phyloP scores from a whole-genome alignment of 2,329 filamentous ascomycete genomes.

The Teratosphaeria zuluensis region DNA sequence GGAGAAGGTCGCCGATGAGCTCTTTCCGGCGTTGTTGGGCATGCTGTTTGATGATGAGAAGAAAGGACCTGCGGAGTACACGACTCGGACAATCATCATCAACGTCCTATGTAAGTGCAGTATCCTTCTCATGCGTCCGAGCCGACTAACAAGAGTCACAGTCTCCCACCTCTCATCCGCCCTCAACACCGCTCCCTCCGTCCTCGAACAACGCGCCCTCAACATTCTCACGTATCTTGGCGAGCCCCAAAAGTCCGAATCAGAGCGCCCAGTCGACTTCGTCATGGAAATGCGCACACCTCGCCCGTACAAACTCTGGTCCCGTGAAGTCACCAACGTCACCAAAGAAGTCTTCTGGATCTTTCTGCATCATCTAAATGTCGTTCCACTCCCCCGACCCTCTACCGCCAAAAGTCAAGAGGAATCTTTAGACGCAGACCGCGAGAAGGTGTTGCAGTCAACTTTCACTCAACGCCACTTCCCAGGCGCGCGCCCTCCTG shows the following conservation, averaged over 20 bases:
- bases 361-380: conserved; percentile 88
- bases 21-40: conserved; percentile 76
- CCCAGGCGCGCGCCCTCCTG: conserved; percentile 74
- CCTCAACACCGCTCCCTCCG: conserved; percentile 30
- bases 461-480: conserved; percentile 59
- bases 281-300: conserved; percentile 81
- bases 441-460: conserved; percentile 14
- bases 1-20: conserved; percentile 62
- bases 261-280: conserved; percentile 69
- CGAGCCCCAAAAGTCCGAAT: conserved; percentile 70
- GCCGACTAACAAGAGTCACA: conserved; percentile 6
- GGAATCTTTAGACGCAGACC: conserved; percentile 11
- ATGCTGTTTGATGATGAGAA: conserved; percentile 98
- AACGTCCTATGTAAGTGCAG: conserved; percentile 56
- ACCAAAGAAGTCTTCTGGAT: conserved; percentile 99
- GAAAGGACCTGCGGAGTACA: conserved; percentile 95
- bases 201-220: conserved; percentile 51
- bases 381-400: conserved; percentile 54
- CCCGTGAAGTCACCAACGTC: conserved; percentile 81
- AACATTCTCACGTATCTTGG: conserved; percentile 71
- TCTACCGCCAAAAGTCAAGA: not conserved
- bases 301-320: conserved; percentile 87
- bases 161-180: conserved; percentile 73
- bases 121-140: conserved; percentile 3
- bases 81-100: conserved; percentile 80